Conservation (phyloP, 2,329 filamentous ascomycete species). For the Pseudocercospora vitis region DNA sequence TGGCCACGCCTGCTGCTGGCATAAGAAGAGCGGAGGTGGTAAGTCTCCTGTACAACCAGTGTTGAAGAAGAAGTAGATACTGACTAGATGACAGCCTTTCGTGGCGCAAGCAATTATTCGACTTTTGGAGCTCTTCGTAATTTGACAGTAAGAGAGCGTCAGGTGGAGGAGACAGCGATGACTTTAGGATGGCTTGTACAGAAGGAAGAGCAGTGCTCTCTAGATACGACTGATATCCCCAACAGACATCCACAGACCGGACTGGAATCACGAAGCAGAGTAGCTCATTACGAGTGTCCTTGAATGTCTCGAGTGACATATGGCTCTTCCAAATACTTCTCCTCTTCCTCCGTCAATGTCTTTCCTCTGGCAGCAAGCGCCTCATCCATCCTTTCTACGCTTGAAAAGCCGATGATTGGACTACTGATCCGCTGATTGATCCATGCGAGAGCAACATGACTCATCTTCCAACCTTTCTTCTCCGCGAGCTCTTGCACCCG, state of each 20-base stretch:
- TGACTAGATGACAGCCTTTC: slow-evolving; percentile 31
- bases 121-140: slow-evolving; percentile 29
- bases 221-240: neutral
- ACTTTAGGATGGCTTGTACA: slow-evolving; percentile 23
- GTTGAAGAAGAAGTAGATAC: neutral
- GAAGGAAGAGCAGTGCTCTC: neutral
- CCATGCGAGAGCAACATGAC: slow-evolving; percentile 31
- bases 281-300: slow-evolving; percentile 12
- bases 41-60: slow-evolving; percentile 20
- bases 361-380: slow-evolving; percentile 48
- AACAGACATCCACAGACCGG: neutral
- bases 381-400: slow-evolving; percentile 51
- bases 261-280: neutral
- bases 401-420: slow-evolving; percentile 55
- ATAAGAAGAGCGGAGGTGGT: slow-evolving; percentile 34
- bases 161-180: neutral
- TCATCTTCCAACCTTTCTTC: slow-evolving; percentile 38
- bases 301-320: slow-evolving; percentile 41
- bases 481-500: slow-evolving; percentile 45
- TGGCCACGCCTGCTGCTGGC: slow-evolving; percentile 36
- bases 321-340: slow-evolving; percentile 52
- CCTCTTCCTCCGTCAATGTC: slow-evolving; percentile 50
- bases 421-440: slow-evolving; percentile 40
- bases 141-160: slow-evolving; percentile 19
- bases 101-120: slow-evolving; percentile 29